Evolutionary conservation across 139 green algal genomes (phyloP).

Genomic region (Monoraphidium neglectum): DNA sequence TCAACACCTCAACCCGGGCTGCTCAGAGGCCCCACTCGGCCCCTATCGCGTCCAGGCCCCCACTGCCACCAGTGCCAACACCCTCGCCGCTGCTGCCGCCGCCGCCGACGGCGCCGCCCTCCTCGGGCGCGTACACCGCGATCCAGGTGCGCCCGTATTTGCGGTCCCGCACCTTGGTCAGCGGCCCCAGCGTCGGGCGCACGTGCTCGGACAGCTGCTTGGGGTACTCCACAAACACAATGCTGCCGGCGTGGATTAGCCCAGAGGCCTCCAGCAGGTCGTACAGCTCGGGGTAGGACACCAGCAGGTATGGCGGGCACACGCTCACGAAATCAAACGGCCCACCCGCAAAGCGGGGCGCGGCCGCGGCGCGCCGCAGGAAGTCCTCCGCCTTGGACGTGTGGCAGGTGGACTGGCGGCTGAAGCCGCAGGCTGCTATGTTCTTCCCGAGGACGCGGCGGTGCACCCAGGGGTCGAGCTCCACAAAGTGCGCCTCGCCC

Average conservation of each 20-base stretch:
- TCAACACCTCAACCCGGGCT: too few relatives aligned
- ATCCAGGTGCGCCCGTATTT: constrained; percentile 86
- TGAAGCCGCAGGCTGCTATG: constrained; percentile 46
- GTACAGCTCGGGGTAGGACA: constrained; percentile 88
- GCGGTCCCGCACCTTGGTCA: constrained; percentile 74
- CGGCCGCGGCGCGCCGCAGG: constrained; percentile 41
- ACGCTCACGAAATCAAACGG: constrained; percentile 94
- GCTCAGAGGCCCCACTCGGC: too few relatives aligned
- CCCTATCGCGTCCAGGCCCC: too few relatives aligned
- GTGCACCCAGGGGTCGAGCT: constrained; percentile 86
- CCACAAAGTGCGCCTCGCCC: constrained; percentile 83
- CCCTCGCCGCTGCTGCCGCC: neutral
- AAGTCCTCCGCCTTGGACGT: constrained; percentile 79
- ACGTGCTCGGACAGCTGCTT: constrained; percentile 62
- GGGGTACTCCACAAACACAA: constrained; percentile 90
- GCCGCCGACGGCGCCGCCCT: neutral
- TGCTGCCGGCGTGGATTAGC: constrained; percentile 65
- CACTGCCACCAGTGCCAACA: too few relatives aligned
- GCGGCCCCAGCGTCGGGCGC: constrained; percentile 44
- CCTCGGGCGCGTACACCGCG: constrained; percentile 70
- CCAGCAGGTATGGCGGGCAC: constrained; percentile 89
- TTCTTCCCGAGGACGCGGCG: constrained; percentile 46
- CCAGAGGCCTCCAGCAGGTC: constrained; percentile 70
- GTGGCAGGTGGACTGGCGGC: constrained; percentile 48
- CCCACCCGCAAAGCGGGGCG: constrained; percentile 53